These are phyloP conservation scores for Globisporangium alternatum DNA, from an alignment of 352 stramenopile genomes.

Conservation along the genomic window DNA sequence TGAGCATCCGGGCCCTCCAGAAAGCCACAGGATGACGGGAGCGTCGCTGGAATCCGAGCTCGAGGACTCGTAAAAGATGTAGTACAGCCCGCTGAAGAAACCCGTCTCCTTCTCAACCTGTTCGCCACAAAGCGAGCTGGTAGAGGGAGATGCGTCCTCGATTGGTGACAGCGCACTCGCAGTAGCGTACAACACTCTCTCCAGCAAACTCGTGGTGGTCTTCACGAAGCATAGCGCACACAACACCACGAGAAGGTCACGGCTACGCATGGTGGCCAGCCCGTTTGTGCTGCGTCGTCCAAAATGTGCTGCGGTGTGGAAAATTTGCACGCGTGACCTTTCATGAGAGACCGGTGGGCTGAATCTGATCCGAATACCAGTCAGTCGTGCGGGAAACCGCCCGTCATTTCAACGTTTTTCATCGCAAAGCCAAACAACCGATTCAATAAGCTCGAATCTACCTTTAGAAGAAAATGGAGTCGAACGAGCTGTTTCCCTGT, in stretches of 20 bases:
- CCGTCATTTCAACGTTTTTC: background rate
- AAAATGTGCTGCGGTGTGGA: background rate
- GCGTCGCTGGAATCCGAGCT: constrained; percentile 7
- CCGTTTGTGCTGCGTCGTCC: background rate
- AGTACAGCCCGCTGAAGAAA: constrained; percentile 65
- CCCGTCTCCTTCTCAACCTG: constrained; percentile 52
- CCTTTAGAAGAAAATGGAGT: constrained; percentile 37
- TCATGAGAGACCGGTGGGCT: background rate
- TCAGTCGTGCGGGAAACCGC: background rate
- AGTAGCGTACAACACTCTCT: constrained; percentile 17
- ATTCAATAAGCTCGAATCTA: background rate
- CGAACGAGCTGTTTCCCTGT: constrained; percentile 21
- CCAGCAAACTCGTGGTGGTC: background rate
- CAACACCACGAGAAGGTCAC: background rate
- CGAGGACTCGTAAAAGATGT: constrained; percentile 69
- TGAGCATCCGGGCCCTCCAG: constrained; percentile 94
- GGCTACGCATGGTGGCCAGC: constrained; percentile 1
- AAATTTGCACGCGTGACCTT: background rate
- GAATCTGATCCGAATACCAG: background rate
- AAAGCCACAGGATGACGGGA: constrained; percentile 96
- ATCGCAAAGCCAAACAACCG: background rate
- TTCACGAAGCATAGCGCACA: constrained; percentile 5
- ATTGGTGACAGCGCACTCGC: constrained; percentile 26
- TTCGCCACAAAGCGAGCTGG: constrained; percentile 60
- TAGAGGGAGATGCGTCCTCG: background rate